A percentile compares a stretch with the other conserved stretches of the same genome.
Conservation (phyloP, 371 early-diverging fungal species). For the Mortierella sp. region DNA sequence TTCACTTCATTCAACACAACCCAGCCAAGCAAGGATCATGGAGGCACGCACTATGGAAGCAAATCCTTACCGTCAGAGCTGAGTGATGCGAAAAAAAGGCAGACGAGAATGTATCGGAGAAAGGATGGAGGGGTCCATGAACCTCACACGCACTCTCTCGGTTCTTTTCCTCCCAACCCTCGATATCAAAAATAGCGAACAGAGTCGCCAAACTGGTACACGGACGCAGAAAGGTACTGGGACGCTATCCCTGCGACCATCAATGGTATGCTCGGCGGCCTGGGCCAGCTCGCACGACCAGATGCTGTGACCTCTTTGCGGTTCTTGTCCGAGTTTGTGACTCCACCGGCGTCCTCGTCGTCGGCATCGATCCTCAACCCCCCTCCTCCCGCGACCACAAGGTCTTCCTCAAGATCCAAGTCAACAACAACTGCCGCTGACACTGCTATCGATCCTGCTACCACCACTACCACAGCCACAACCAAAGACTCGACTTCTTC, state of each 20-base stretch:
- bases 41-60: slow-evolving; percentile 17
- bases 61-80: too few relatives aligned
- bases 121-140: background rate
- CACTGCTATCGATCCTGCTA: too few relatives aligned
- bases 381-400: slow-evolving; percentile 51
- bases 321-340: slow-evolving; percentile 74
- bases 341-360: slow-evolving; percentile 43
- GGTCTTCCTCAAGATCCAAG: too few relatives aligned
- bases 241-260: slow-evolving; percentile 75
- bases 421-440: too few relatives aligned
- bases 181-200: slow-evolving; percentile 18
- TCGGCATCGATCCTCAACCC: slow-evolving; percentile 50
- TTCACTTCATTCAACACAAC: too few relatives aligned
- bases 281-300: slow-evolving; percentile 75
- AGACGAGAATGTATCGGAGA: too few relatives aligned
- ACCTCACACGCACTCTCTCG: background rate
- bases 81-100: too few relatives aligned
- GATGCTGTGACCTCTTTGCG: slow-evolving; percentile 77
- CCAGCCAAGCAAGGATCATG: slow-evolving; percentile 17
- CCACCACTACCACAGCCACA: too few relatives aligned
- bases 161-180: background rate
- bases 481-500: background rate
- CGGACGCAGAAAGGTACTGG: slow-evolving; percentile 92
- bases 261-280: slow-evolving; percentile 92
- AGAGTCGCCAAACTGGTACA: slow-evolving; percentile 74